phyloP scores from a whole-genome alignment of 2,329 filamentous ascomycete genomes.

The Trichoderma semiorbis region DNA sequence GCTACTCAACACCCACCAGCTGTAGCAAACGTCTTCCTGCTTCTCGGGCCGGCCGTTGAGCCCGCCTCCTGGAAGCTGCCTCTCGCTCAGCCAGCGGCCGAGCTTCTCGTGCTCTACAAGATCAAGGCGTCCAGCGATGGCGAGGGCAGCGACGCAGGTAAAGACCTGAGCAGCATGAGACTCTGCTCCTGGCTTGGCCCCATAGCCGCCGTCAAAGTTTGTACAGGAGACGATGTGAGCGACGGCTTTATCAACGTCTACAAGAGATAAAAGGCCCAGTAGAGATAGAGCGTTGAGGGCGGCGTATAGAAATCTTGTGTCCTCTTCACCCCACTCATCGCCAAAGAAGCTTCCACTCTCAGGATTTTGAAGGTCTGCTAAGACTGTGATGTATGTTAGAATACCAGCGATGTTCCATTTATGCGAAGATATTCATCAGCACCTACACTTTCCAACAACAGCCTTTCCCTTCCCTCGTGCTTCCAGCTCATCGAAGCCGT shows the following conservation, averaged over 20 bases:
- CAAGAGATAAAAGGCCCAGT: conserved; percentile 65
- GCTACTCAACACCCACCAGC: conserved; percentile 96
- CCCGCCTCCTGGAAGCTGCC: conserved; percentile 82
- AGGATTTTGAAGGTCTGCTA: conserved; percentile 75
- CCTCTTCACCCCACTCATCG: conserved; percentile 94
- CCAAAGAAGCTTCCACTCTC: conserved; percentile 85
- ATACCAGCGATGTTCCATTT: conserved; percentile 17
- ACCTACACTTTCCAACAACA: conserved; percentile 76
- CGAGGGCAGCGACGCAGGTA: conserved; percentile 83
- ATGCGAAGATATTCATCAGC: conserved; percentile 15
- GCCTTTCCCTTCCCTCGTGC: conserved; percentile 59
- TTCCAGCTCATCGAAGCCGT: conserved; percentile 82
- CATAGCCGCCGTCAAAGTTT: conserved; percentile 94
- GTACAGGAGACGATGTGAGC: conserved; percentile 75
- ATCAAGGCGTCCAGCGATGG: conserved; percentile 79
- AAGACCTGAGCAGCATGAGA: conserved; percentile 95
- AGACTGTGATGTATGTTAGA: conserved; percentile 48
- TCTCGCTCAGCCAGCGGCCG: conserved; percentile 87
- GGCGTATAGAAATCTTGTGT: conserved; percentile 91
- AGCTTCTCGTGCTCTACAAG: conserved; percentile 78
- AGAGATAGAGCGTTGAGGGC: conserved; percentile 88
- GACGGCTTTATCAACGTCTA: conserved; percentile 79
- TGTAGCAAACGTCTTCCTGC: conserved; percentile 94
- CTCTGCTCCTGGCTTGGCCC: conserved; percentile 83
- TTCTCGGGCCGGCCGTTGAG: conserved; percentile 95